A percentile compares a stretch with the other conserved stretches of the same genome.
Conservation (phyloP, 2,329 filamentous ascomycete species). For the Claviceps pazoutovae region DNA sequence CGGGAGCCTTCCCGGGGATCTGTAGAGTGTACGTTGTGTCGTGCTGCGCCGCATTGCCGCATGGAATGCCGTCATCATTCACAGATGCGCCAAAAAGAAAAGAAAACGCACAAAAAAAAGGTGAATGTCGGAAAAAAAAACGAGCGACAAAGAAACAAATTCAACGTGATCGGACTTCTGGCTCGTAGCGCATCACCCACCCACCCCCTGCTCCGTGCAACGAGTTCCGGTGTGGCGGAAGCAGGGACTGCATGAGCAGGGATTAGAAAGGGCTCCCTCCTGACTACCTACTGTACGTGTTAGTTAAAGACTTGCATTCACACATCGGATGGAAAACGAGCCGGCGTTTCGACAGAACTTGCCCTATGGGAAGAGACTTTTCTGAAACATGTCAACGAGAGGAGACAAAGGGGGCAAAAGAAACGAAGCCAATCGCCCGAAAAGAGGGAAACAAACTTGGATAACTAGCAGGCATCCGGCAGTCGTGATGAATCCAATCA, state of each 20-base stretch:
- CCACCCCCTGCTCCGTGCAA: background rate
- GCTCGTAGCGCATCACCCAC: background rate
- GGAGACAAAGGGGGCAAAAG: no score
- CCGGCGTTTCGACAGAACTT: background rate
- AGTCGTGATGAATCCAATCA: background rate
- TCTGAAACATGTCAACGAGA: no score
- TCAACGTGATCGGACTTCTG: background rate
- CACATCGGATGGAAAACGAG: slow-evolving; percentile 1
- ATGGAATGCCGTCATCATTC: background rate
- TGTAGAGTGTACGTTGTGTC: background rate
- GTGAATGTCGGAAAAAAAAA: no score
- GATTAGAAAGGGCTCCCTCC: background rate
- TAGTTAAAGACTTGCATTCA: background rate
- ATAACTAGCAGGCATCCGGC: background rate
- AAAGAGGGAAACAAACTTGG: background rate
- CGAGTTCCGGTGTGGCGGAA: slow-evolving; percentile 3
- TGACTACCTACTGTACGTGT: no score
- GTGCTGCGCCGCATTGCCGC: no score
- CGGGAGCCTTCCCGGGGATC: no score
- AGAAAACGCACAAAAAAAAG: background rate
- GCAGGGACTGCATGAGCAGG: background rate
- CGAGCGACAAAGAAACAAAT: no score
- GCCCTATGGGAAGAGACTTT: no score
- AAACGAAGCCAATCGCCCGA: background rate
- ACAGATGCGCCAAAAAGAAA: background rate